These are phyloP conservation scores for Trametes meyenii DNA, from an alignment of 768 basidiomycete genomes.

Conservation along the genomic window DNA sequence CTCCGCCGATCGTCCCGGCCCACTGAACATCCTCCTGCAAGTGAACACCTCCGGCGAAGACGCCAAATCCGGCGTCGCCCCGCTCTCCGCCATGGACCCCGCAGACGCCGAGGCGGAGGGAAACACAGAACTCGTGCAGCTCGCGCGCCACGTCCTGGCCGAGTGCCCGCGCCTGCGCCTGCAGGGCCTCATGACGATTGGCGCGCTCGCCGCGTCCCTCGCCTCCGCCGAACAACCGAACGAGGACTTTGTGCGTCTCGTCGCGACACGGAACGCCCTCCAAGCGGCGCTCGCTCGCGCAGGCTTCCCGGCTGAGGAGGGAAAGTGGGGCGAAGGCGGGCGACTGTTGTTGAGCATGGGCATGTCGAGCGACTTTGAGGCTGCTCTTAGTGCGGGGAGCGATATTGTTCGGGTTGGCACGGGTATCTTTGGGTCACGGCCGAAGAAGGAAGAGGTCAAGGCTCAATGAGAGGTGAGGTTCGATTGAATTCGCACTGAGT, in stretches of 20 bases:
- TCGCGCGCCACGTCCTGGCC: constrained; percentile 71
- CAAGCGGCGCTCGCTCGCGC: constrained; percentile 43
- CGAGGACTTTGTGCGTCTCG: constrained; percentile 76
- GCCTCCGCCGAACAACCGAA: constrained; percentile 50
- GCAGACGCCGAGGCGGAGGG: constrained; percentile 4
- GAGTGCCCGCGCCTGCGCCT: constrained; percentile 77
- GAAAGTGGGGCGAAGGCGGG: constrained; percentile 48
- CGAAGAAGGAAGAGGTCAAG: constrained; percentile 46
- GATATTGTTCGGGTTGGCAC: constrained; percentile 91
- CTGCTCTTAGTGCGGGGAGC: constrained; percentile 81
- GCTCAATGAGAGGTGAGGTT: neutral
- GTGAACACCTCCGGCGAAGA: constrained; percentile 96
- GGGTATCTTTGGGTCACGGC: constrained; percentile 80
- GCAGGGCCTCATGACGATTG: constrained; percentile 96
- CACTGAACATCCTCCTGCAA: constrained; percentile 85
- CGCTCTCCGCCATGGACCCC: constrained; percentile 45
- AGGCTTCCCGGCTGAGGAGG: constrained; percentile 27
- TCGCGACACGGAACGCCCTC: constrained; percentile 62
- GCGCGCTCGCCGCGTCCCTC: constrained; percentile 75
- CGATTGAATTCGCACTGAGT: neutral
- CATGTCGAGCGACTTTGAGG: constrained; percentile 94
- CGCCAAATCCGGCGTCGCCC: constrained; percentile 82
- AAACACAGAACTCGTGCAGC: constrained; percentile 53
- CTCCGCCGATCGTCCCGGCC: constrained; percentile 51
- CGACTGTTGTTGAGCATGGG: constrained; percentile 84